Percentiles rank a stretch among this genome's conserved stretches.
phyloP scores from a whole-genome alignment of 2,329 filamentous ascomycete genomes.

The Thelonectria olida region DNA sequence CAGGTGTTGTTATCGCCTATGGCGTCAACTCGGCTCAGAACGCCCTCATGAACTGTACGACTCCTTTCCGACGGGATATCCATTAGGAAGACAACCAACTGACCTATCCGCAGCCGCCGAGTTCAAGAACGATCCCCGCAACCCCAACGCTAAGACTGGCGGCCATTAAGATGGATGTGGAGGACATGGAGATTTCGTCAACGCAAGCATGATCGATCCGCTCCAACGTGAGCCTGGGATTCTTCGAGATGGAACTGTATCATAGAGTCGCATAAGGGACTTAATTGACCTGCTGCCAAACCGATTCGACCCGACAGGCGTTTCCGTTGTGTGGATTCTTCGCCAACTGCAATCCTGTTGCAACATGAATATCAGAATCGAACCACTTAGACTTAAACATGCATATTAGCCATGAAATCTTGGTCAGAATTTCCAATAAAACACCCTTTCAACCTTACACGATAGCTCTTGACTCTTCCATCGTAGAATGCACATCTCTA shows the following conservation, averaged over 20 bases:
- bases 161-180: conserved; percentile 52
- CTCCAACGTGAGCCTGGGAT: conserved; percentile 34
- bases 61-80: conserved; percentile 7
- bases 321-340: conserved; percentile 4
- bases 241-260: conserved; percentile 50
- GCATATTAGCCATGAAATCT: not conserved
- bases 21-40: conserved; percentile 87
- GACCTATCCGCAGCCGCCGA: conserved; percentile 74
- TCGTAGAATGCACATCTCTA: too few species aligned
- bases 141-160: conserved; percentile 68
- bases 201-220: conserved; percentile 40
- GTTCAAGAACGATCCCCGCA: conserved; percentile 97
- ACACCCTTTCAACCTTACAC: too few species aligned
- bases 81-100: conserved; percentile 26
- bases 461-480: too few species aligned
- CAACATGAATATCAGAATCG: conserved; percentile 6
- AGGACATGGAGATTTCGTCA: conserved; percentile 35
- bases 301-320: conserved; percentile 26
- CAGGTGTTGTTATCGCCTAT: conserved; percentile 88
- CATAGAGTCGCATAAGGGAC: conserved; percentile 51
- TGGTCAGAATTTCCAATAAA: too few species aligned
- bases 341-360: not conserved
- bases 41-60: conserved; percentile 78
- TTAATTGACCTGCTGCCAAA: conserved; percentile 46
- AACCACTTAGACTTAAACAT: not conserved